A percentile compares a stretch with the other conserved stretches of the same genome.
These are phyloP conservation scores for Dioscorea cayenensis DNA, from an alignment of 116 monocot genomes.

Conservation along the genomic window DNA sequence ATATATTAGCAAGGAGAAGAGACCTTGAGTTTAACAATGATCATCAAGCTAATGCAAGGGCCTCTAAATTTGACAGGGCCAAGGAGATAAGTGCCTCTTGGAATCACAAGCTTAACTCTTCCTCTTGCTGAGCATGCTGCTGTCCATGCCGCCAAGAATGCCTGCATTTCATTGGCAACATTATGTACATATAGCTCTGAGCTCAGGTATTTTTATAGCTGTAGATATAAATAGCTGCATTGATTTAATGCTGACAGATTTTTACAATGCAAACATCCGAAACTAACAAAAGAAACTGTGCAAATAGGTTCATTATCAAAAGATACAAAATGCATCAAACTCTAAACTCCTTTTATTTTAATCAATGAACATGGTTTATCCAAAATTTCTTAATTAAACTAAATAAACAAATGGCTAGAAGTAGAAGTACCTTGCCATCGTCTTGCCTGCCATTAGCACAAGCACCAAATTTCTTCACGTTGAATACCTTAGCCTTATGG, in stretches of 20 bases:
- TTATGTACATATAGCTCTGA: too few relatives aligned
- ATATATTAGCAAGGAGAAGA: too few relatives aligned
- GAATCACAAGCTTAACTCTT: slow-evolving; percentile 18
- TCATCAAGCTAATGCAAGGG: slow-evolving; percentile 31
- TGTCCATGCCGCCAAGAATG: slow-evolving; percentile 40
- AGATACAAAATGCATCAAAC: too few relatives aligned
- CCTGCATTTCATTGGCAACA: slow-evolving; percentile 19
- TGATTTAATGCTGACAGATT: too few relatives aligned
- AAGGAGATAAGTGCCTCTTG: slow-evolving; percentile 27
- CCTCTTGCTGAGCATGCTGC: slow-evolving; percentile 32
- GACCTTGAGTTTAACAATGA: slow-evolving; percentile 31
- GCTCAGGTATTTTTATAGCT: too few relatives aligned
- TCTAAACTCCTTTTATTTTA: too few relatives aligned
- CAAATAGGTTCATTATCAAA: neutral
- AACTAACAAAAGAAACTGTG: neutral
- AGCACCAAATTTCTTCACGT: slow-evolving; percentile 20
- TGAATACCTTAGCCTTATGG: slow-evolving; percentile 4
- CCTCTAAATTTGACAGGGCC: slow-evolving; percentile 38
- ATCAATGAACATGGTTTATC: too few relatives aligned
- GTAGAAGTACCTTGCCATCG: slow-evolving; percentile 17
- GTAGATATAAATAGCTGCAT: too few relatives aligned
- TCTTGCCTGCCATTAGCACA: slow-evolving; percentile 14
- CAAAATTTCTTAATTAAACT: neutral
- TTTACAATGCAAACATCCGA: neutral
- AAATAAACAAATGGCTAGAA: neutral